Conservation (phyloP, 768 basidiomycete species). For the Suillus cothurnatus region DNA sequence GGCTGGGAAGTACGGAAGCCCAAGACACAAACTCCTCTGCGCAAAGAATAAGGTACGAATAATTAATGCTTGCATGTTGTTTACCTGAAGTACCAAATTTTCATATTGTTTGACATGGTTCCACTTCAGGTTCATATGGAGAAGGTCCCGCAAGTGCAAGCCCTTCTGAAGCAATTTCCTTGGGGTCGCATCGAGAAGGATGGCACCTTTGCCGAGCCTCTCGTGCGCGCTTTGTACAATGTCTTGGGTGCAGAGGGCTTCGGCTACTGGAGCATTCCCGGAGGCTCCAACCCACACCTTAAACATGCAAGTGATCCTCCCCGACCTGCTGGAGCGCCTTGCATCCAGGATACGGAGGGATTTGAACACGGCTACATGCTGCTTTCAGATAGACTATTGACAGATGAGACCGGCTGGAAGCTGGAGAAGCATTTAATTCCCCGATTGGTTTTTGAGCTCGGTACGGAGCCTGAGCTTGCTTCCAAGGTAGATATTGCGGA, state of each 20-base stretch:
- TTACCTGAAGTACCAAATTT: background rate
- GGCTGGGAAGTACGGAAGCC: slow-evolving; percentile 25
- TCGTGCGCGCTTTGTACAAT: slow-evolving; percentile 38
- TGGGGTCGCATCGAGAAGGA: slow-evolving; percentile 46
- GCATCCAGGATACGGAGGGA: slow-evolving; percentile 15
- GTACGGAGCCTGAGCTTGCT: slow-evolving; percentile 28
- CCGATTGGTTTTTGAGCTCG: slow-evolving; percentile 29
- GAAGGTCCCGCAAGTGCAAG: slow-evolving; percentile 34
- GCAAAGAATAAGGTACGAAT: slow-evolving; percentile 34
- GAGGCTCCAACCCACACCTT: slow-evolving; percentile 36
- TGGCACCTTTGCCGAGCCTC: slow-evolving; percentile 36
- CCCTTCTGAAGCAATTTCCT: slow-evolving; percentile 40
- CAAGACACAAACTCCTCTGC: slow-evolving; percentile 37
- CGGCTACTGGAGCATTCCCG: slow-evolving; percentile 45
- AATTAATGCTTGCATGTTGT: background rate
- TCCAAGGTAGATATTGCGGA: slow-evolving; percentile 33
- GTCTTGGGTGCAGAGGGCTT: slow-evolving; percentile 42
- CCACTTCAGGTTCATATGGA: slow-evolving; percentile 38
- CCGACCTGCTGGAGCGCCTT: slow-evolving; percentile 6
- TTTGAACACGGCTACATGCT: slow-evolving; percentile 38
- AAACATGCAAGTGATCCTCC: slow-evolving; percentile 16
- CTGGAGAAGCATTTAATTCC: slow-evolving; percentile 37
- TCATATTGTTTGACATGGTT: background rate
- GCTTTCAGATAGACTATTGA: slow-evolving; percentile 32
- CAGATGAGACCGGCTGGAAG: slow-evolving; percentile 39